Evolutionary conservation across 2,329 filamentous ascomycete species (phyloP).

Genomic region (Gnomoniopsis sp.): DNA sequence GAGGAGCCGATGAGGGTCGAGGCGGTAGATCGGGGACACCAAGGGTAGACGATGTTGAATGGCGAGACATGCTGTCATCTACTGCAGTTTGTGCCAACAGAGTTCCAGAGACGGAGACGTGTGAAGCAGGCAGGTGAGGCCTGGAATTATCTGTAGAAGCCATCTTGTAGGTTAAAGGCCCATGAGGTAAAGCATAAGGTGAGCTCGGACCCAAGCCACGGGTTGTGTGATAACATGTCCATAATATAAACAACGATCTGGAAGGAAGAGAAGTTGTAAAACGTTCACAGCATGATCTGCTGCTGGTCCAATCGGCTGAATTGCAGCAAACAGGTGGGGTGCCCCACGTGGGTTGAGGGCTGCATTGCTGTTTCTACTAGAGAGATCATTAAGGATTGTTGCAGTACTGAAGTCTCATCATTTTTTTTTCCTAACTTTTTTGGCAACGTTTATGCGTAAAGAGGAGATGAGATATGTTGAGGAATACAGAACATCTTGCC

Average conservation of each 20-base stretch:
- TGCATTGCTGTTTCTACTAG: too few species aligned
- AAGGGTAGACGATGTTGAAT: not conserved
- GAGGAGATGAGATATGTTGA: too few species aligned
- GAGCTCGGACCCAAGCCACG: not conserved
- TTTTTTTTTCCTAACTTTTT: too few species aligned
- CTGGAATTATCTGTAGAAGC: not conserved
- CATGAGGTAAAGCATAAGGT: not conserved
- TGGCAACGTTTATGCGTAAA: too few species aligned
- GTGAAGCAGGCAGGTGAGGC: slow-evolving; percentile 1
- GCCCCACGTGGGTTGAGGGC: not conserved
- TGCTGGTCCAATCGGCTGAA: slow-evolving; percentile 1
- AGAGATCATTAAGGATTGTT: too few species aligned
- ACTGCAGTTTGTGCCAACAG: not conserved
- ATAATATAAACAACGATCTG: not conserved
- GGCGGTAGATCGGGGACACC: not conserved
- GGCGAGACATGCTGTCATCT: slow-evolving; percentile 7
- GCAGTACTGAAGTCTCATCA: too few species aligned
- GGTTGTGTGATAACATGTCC: not conserved
- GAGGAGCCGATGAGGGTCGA: slow-evolving; percentile 3
- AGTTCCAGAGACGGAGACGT: not conserved
- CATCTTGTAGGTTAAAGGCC: not conserved
- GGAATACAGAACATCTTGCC: too few species aligned
- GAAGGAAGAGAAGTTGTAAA: not conserved
- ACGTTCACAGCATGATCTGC: not conserved
- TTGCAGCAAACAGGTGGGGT: not conserved